Percentiles rank a stretch among this genome's conserved stretches.
phyloP scores from a whole-genome alignment of 2,329 filamentous ascomycete species.

The Claviceps sp. region DNA sequence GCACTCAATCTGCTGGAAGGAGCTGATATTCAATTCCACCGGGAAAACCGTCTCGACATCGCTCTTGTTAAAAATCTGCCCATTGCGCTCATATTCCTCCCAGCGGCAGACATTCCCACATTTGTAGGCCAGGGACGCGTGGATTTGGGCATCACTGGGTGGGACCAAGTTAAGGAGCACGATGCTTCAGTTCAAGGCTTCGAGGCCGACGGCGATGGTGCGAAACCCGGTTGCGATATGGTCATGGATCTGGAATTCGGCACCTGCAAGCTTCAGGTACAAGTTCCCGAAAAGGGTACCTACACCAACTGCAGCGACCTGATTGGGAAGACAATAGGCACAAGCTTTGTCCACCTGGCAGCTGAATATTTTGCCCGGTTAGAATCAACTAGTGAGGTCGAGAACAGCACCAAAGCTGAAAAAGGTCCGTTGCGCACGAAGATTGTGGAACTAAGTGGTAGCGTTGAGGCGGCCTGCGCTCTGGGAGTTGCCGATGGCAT shows the following conservation, averaged over 20 bases:
- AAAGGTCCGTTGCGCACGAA: slow-evolving; percentile 58
- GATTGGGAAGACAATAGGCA: slow-evolving; percentile 85
- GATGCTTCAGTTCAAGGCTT: slow-evolving; percentile 48
- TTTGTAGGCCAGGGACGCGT: slow-evolving; percentile 93
- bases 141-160: slow-evolving; percentile 87
- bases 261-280: slow-evolving; percentile 86
- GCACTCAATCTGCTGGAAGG: slow-evolving; percentile 84
- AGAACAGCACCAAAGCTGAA: slow-evolving; percentile 21
- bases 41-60: slow-evolving; percentile 91
- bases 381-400: slow-evolving; percentile 40
- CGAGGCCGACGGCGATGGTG: slow-evolving; percentile 32
- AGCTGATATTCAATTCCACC: slow-evolving; percentile 90
- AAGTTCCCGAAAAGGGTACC: slow-evolving; percentile 75
- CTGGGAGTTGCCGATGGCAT: slow-evolving; percentile 93
- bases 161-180: slow-evolving; percentile 86
- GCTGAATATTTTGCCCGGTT: slow-evolving; percentile 72
- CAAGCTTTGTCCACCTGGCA: slow-evolving; percentile 81
- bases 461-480: slow-evolving; percentile 93
- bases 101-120: slow-evolving; percentile 91
- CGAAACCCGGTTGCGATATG: slow-evolving; percentile 57
- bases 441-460: slow-evolving; percentile 88
- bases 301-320: slow-evolving; percentile 61
- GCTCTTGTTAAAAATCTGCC: slow-evolving; percentile 94
- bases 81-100: slow-evolving; percentile 91
- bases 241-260: slow-evolving; percentile 88